Percentiles rank a stretch among this genome's conserved stretches.
Evolutionary conservation across 176 grass and related monocot genomes (phyloP).

Genomic region (Raddia distichophylla): DNA sequence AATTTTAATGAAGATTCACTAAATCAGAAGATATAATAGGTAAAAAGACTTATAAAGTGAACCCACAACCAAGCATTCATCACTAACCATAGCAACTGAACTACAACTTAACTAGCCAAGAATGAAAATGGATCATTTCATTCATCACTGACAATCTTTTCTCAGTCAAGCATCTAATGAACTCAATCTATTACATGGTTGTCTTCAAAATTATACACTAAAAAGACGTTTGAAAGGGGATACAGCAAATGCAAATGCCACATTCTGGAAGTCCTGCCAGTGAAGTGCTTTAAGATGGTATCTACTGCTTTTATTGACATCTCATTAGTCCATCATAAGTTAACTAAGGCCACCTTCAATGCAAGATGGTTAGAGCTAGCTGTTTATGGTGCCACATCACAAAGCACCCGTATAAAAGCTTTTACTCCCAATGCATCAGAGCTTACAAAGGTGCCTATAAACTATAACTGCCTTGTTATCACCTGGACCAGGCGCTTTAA

Average conservation of each 20-base stretch:
- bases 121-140: neutral
- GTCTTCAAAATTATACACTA: neutral
- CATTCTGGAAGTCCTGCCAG: neutral
- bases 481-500: no score
- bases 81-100: neutral
- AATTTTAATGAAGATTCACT: neutral
- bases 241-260: neutral
- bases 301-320: neutral
- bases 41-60: neutral
- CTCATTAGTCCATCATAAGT: neutral
- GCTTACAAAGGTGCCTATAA: no score
- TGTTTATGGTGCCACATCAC: no score
- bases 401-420: no score
- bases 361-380: no score
- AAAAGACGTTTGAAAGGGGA: neutral
- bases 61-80: neutral
- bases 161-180: neutral
- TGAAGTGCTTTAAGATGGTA: neutral
- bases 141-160: neutral
- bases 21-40: neutral
- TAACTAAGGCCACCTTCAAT: no score
- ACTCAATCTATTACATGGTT: neutral
- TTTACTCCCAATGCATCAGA: no score
- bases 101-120: neutral
- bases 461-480: no score